A percentile compares a stretch with the other conserved stretches of the same genome.
These are phyloP conservation scores for Nelumbo lutea DNA, from an alignment of 164 flowering plant genomes.

Conservation along the genomic window DNA sequence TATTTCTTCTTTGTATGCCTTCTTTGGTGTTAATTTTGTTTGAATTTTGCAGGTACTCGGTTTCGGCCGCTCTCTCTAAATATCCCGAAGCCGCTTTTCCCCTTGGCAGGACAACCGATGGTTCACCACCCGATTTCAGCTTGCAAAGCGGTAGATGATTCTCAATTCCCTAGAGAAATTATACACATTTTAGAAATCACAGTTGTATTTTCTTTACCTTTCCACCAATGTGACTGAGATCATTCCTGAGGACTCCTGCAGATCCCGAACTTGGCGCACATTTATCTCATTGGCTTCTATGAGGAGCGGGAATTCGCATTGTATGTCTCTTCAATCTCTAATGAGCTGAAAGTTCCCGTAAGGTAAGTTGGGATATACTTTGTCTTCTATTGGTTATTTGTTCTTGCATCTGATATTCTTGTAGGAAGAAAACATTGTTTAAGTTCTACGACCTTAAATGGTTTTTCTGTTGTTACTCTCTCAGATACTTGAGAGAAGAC, in stretches of 20 bases:
- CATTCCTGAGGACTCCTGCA: constrained; percentile 16
- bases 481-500: constrained; percentile 90
- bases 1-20: too few relatives aligned
- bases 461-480: constrained; percentile 6
- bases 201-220: background rate
- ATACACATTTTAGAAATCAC: background rate
- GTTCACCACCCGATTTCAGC: constrained; percentile 96
- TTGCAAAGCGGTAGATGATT: constrained; percentile 66
- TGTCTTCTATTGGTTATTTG: background rate
- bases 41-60: constrained; percentile 60
- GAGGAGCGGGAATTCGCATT: constrained; percentile 95
- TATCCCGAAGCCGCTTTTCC: constrained; percentile 90
- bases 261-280: constrained; percentile 91
- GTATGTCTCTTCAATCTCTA: constrained; percentile 86
- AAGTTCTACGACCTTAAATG: constrained; percentile 2
- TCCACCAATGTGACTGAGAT: background rate
- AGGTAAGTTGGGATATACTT: constrained; percentile 37
- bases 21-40: background rate
- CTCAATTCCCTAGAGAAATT: background rate
- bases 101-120: constrained; percentile 96
- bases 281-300: constrained; percentile 90
- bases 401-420: background rate
- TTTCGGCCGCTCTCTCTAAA: constrained; percentile 87
- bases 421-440: background rate
- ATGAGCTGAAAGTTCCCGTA: constrained; percentile 91